These are phyloP conservation scores for Claviceps digitariae DNA, from an alignment of 2,329 filamentous ascomycete species.

Conservation along the genomic window DNA sequence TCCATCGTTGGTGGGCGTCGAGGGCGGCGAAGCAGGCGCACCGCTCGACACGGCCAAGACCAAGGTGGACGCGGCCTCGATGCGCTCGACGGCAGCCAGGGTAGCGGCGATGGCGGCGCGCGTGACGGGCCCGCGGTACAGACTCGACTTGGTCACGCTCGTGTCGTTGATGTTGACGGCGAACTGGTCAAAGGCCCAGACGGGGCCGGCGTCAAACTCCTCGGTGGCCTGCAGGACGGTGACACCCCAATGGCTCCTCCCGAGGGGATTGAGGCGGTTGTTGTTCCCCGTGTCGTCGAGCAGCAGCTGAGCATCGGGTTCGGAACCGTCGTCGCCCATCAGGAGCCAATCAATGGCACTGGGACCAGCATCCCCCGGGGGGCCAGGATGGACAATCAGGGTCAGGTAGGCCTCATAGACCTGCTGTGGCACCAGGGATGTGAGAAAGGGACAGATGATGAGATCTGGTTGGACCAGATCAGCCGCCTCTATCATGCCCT, in stretches of 20 bases:
- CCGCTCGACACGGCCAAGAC: too few species aligned
- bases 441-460: constrained; percentile 29
- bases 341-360: constrained; percentile 28
- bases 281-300: constrained; percentile 13
- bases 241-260: constrained; percentile 26
- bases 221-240: constrained; percentile 26
- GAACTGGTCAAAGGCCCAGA: constrained; percentile 31
- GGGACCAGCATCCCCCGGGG: constrained; percentile 27
- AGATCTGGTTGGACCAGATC: constrained; percentile 22
- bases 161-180: constrained; percentile 25
- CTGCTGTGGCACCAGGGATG: constrained; percentile 21
- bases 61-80: constrained; percentile 19
- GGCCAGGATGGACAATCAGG: constrained; percentile 27
- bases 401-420: constrained; percentile 24
- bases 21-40: constrained; percentile 4
- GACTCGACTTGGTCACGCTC: constrained; percentile 24
- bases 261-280: constrained; percentile 11
- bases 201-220: constrained; percentile 27
- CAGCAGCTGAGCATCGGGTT: constrained; percentile 16
- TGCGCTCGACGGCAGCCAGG: constrained; percentile 22
- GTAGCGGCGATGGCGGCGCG: constrained; percentile 24
- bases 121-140: constrained; percentile 26
- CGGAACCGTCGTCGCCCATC: constrained; percentile 26
- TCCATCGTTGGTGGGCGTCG: neutral
- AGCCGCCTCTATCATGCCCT: constrained; percentile 24